Percentiles rank a stretch among this genome's conserved stretches.
Evolutionary conservation across 164 flowering plant genomes (phyloP).

Genomic region (Dillenia turbinata): DNA sequence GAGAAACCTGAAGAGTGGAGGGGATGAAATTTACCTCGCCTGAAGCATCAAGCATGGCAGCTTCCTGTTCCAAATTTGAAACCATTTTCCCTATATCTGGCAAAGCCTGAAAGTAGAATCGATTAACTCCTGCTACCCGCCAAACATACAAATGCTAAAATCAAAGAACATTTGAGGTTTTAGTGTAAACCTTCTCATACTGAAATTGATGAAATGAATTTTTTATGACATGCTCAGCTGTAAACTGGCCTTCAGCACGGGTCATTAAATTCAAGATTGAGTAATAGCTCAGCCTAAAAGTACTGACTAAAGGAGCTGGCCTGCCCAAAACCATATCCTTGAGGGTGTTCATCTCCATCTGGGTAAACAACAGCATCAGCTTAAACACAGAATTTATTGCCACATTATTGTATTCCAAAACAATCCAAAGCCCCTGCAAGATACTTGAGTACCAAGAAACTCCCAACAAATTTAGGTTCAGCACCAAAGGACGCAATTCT

Average conservation of each 20-base stretch:
- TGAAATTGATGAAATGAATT: conserved; percentile 99
- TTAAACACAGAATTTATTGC: background rate
- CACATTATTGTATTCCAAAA: background rate
- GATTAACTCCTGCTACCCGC: background rate
- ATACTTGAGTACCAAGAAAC: too few species aligned
- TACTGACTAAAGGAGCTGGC: conserved; percentile 96
- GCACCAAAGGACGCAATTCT: too few species aligned
- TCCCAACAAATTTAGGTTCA: too few species aligned
- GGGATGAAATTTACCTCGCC: conserved; percentile 59
- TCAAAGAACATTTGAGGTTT: background rate
- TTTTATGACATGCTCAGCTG: conserved; percentile 95
- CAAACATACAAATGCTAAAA: background rate
- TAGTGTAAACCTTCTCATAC: conserved; percentile 75
- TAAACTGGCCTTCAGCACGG: conserved; percentile 97
- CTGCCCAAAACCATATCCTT: conserved; percentile 95
- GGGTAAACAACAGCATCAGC: conserved; percentile 9
- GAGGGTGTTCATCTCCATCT: conserved; percentile 95
- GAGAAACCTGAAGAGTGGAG: background rate
- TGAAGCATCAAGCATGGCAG: conserved; percentile 80
- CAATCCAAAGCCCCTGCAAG: background rate
- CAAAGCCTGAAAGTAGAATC: conserved; percentile 50
- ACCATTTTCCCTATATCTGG: conserved; percentile 85
- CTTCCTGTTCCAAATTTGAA: conserved; percentile 79
- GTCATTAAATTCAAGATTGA: conserved; percentile 91
- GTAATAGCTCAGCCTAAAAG: conserved; percentile 95